These are phyloP conservation scores for Albugo candida DNA, from an alignment of 352 stramenopile species.

Conservation along the genomic window DNA sequence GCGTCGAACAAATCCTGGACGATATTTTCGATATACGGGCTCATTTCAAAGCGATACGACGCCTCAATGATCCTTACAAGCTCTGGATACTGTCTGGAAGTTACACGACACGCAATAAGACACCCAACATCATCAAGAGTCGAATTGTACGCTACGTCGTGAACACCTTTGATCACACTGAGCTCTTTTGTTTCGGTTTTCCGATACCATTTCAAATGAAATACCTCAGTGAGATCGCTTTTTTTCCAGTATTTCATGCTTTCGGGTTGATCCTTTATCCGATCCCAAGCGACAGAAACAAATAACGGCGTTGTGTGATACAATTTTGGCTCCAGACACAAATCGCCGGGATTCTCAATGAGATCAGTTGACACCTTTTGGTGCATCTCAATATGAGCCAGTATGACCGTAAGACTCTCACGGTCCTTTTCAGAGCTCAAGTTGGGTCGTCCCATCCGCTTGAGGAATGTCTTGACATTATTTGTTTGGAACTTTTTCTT, in stretches of 20 bases:
- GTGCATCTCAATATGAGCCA: neutral
- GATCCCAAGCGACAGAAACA: neutral
- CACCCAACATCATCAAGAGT: constrained; percentile 51
- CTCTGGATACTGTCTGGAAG: constrained; percentile 41
- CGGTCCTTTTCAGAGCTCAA: too few species aligned
- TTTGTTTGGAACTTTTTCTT: too few species aligned
- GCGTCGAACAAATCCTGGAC: constrained; percentile 55
- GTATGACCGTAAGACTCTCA: neutral
- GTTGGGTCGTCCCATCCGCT: too few species aligned
- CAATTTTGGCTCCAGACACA: neutral
- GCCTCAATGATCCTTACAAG: constrained; percentile 37
- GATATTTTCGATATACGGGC: constrained; percentile 41
- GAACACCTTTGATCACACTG: constrained; percentile 39
- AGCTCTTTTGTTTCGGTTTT: constrained; percentile 33
- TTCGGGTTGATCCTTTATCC: neutral
- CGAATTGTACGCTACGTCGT: constrained; percentile 31
- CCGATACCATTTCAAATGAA: constrained; percentile 45
- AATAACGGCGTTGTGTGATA: neutral
- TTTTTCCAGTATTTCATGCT: neutral
- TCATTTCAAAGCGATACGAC: constrained; percentile 19
- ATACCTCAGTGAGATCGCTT: constrained; percentile 14
- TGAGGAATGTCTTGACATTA: too few species aligned
- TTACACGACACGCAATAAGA: constrained; percentile 31
- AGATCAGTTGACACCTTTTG: neutral
- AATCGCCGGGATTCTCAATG: neutral